Conservation (phyloP, 176 grass and related monocot genomes). For the Raddia guianensis region DNA sequence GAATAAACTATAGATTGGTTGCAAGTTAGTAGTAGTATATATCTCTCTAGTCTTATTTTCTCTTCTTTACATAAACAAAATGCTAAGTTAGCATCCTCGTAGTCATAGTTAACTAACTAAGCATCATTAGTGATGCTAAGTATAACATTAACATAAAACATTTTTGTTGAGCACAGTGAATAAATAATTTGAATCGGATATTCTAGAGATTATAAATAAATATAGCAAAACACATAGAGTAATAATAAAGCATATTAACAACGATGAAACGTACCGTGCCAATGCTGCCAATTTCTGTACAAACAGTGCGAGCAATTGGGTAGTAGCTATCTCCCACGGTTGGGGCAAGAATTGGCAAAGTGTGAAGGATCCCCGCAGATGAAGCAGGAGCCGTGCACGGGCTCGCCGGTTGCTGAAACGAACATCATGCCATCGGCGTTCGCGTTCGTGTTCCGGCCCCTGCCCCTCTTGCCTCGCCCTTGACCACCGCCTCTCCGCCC, state of each 20-base stretch:
- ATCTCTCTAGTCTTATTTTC: too few relatives aligned
- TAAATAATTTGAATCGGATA: too few relatives aligned
- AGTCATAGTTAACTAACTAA: too few relatives aligned
- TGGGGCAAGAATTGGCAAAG: constrained; percentile 82
- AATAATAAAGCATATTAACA: not conserved
- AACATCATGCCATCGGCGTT: constrained; percentile 53
- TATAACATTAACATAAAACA: too few relatives aligned
- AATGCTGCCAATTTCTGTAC: not conserved
- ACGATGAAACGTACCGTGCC: not conserved
- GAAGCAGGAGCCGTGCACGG: constrained; percentile 65
- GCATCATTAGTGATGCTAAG: too few relatives aligned
- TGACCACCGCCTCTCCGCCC: constrained; percentile 47
- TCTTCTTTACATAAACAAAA: too few relatives aligned
- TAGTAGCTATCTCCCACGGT: constrained; percentile 54
- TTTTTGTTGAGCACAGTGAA: too few relatives aligned
- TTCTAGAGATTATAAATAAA: too few relatives aligned
- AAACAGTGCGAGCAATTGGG: not conserved
- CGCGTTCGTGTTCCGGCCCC: constrained; percentile 37
- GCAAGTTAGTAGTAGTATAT: too few relatives aligned
- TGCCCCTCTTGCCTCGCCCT: constrained; percentile 48
- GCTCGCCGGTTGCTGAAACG: constrained; percentile 82
- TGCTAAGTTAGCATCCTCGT: too few relatives aligned
- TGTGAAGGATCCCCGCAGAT: constrained; percentile 83
- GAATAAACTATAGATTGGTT: too few relatives aligned
- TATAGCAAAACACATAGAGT: too few relatives aligned